Base-by-base conservation (phyloP, 345 rosid species). In the Chamaenerion angustifolium region DNA sequence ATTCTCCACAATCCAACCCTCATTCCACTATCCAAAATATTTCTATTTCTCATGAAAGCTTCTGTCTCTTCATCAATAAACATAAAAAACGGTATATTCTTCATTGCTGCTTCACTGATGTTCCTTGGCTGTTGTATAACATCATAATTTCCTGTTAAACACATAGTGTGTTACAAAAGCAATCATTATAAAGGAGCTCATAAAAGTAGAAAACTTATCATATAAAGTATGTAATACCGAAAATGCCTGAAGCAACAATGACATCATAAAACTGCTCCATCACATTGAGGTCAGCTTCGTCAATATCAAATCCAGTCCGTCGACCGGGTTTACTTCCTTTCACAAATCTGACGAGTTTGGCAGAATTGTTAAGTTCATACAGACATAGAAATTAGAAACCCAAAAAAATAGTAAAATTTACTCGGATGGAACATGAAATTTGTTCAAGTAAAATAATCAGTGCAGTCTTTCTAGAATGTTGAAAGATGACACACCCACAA, bases 31-130 rank as follows among this genome's bases (percentile, higher is more conserved):
- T 77, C 71, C 54, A 85, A 65, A 45, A 71, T 54, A 61, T 75
- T 78, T 13, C 67, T 49, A 63, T 82, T 85, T 64, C 63, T 77
- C 69, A 88, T 64, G 61, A 67, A 88, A 25, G 76, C 67, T 70
- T 82, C 82, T 14, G 97, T 88, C 59, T 82, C 87, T 69, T 82
- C 85, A 52, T 88, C 97, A 61, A 82, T 68, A 74, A 88, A 88
- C 93, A 88, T 82, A 71, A 71, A 85, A 74, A 85, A 85, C 47
- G 88, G 82, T 54, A 88, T 56, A 54, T 61, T 68, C 53, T 66
- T 77, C 64, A 55, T 76, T 19, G 97, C 73, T 49, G 65, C 70
- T 56, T 78, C 76, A 68, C 95, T 75, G 43, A 79, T 71, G 50
- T 77, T 80, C 62, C 21, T 66, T 0, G 97, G 97, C 62, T 82